Percentiles rank a stretch among this genome's conserved stretches.
Evolutionary conservation across 106 monocot genomes (phyloP).

Genomic region (Cymbidium sinense): DNA sequence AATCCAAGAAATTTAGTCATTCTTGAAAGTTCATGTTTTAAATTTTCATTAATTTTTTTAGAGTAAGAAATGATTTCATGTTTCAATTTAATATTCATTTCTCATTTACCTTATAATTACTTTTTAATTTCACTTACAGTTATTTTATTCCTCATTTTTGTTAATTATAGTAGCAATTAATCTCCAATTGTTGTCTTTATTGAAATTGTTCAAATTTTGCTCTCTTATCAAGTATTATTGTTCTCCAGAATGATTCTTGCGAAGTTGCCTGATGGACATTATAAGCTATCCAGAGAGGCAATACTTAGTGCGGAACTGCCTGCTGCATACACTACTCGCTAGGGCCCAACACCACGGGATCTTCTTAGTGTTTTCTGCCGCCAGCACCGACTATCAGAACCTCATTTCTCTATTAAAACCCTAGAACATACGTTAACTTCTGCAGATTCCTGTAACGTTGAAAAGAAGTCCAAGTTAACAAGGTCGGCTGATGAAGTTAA

Average conservation of each 20-base stretch:
- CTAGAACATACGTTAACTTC: conserved; percentile 11
- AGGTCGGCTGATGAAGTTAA: conserved; percentile 8
- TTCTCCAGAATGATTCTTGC: conserved; percentile 58
- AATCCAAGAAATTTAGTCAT: too few species aligned
- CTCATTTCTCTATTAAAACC: conserved; percentile 41
- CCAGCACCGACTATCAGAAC: conserved; percentile 64
- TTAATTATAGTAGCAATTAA: not conserved
- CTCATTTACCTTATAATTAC: not conserved
- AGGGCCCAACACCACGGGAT: conserved; percentile 61
- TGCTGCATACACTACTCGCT: conserved; percentile 43
- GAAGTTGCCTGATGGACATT: conserved; percentile 72
- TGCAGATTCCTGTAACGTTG: not conserved
- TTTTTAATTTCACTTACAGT: not conserved
- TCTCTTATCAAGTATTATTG: conserved; percentile 1
- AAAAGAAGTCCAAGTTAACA: conserved; percentile 9
- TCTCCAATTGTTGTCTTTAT: not conserved
- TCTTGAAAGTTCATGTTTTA: too few species aligned
- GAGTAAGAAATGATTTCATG: not conserved
- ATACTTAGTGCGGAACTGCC: conserved; percentile 77
- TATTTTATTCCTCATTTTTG: not conserved
- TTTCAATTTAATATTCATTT: not conserved
- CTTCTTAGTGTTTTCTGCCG: conserved; percentile 72
- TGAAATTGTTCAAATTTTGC: not conserved
- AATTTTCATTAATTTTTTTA: not conserved
- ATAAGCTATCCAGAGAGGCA: conserved; percentile 75